Percentiles rank a stretch among this genome's conserved stretches.
These are phyloP conservation scores for Kodamaea arcana DNA, from an alignment of 1,139 yeast genomes.

Conservation along the genomic window DNA sequence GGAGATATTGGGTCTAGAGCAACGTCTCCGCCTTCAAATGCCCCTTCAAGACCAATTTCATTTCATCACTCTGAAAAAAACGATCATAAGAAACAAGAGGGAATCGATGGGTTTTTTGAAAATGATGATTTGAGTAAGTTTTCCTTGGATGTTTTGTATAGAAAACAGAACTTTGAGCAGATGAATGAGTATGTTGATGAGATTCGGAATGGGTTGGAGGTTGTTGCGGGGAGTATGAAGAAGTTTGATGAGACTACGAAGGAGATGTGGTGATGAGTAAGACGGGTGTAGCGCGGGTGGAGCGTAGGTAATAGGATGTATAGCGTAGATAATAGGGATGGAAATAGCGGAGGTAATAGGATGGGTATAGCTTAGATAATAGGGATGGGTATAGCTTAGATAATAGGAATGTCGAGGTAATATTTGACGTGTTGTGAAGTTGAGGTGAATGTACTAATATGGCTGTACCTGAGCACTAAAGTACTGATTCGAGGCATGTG, in stretches of 20 bases:
- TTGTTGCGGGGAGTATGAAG: constrained; percentile 40
- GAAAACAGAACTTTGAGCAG: constrained; percentile 37
- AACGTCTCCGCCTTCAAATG: background rate
- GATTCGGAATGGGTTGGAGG: constrained; percentile 28
- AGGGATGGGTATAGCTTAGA: too few species aligned
- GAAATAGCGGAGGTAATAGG: too few species aligned
- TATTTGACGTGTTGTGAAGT: too few species aligned
- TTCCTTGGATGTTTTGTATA: constrained; percentile 12
- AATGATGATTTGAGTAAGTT: constrained; percentile 11
- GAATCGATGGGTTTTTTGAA: constrained; percentile 19
- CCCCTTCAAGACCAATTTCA: background rate
- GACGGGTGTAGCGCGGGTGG: background rate
- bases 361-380: too few species aligned
- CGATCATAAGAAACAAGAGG: constrained; percentile 8
- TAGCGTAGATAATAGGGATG: too few species aligned
- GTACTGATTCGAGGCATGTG: too few species aligned
- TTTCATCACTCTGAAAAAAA: constrained; percentile 1
- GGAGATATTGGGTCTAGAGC: background rate
- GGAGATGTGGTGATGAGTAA: constrained; percentile 28
- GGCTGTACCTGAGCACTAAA: too few species aligned
- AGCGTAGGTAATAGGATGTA: too few species aligned
- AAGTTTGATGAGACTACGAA: constrained; percentile 36
- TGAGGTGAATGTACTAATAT: too few species aligned
- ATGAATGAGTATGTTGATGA: constrained; percentile 35
- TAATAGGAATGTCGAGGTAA: too few species aligned